Evolutionary conservation across 495 filamentous ascomycete species (phyloP), one percentile per base, ranked within the genome.

Genomic region (Darksidea phi): DNA sequence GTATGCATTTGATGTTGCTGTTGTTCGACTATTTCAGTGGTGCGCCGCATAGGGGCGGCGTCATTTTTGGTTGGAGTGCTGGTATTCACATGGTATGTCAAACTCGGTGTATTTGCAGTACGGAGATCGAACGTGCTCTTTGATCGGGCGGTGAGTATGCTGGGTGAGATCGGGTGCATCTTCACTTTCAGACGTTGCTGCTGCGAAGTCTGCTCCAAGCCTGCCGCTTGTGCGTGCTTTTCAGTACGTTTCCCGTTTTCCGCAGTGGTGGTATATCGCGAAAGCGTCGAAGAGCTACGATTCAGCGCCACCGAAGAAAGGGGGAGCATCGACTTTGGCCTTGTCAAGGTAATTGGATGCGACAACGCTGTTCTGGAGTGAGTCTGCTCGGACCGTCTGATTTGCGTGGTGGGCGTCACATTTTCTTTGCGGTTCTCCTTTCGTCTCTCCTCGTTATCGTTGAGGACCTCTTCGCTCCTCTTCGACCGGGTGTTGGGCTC

Each of bases 61-160:
- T 32, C 4, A 3, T 32, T 32, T 10, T 32, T 32, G 3, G 3
- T 32, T 10, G 28, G 28, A 32, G 4, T 32, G 28, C 10, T 32
- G 28, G 4, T 32, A 10, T 32, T 32, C 10, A 10, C 28, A 3
- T 12, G 43, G 8, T 1, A 38, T 10, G 41, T 21, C 10, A 24
- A 48, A 41, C 32, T 59, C 45, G 21, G 38, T 25, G 57, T 45
- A 37, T 59, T 61, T 2, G n/a, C 5, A 6, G 42, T 50, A n/a
- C 70, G 68, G 17, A 73, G 66, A 36, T 73, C 70, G 55, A 66
- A 67, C 8, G 70, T 68, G 37, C 64, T 67, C 46, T 68, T 67
- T 13, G 67, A 62, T n/a, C 54, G 43, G 7, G 42, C 20, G 12
- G 59, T 38, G 17, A 53, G 47, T 37, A 48, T 61, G 6, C 7